Evolutionary conservation across 2,329 filamentous ascomycete species (phyloP), one percentile per base, ranked within the genome.

Genomic region (Aulographum hederae): DNA sequence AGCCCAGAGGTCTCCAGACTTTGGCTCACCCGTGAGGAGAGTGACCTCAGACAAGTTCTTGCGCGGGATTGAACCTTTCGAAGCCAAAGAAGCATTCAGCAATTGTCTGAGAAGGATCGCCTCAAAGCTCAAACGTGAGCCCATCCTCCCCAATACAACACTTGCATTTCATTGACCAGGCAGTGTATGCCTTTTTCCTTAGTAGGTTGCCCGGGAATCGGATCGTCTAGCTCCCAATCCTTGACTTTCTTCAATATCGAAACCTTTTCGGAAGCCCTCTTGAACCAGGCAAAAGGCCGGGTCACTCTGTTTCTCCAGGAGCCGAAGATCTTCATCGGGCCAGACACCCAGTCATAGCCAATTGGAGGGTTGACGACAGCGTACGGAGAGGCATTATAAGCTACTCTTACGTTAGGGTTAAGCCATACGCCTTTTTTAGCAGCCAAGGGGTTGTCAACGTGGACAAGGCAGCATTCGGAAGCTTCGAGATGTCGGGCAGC

Each of bases 401-500:
- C 73, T 4, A 81, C 76, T 6, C 73, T 60, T 8, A 81, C 75
- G 10, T 63, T 63, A 2, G 76, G 73, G 46, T 82, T 82, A 25
- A 81, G 45, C 47, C 61, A 81, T 4, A 80, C 68, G 31, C 76
- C 71, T 33, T 57, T 50, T 5, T 36, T 41, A 1, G 33, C 45
- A 4, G 61, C 62, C 4, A 72, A 52, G 2, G 67, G 67, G 41
- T 80, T 81, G 43, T 81, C 77, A 2, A 69, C 68, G 45, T 81
- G 77, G 33, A 81, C 71, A 32, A 85, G 65, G 50, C 79, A 85
- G 56, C 78, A 84, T 51, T 85, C 78, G 11, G 71, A 78, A n/a
- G 63, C 78, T 50, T 85, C 79, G 17, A 84, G 58, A 44, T 80
- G 76, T 17, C 57, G 44, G 3, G 41, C 36, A 0, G 63, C 62